Evolutionary conservation across 305 asterid genomes (phyloP).

Genomic region (Solanum hybrid): DNA sequence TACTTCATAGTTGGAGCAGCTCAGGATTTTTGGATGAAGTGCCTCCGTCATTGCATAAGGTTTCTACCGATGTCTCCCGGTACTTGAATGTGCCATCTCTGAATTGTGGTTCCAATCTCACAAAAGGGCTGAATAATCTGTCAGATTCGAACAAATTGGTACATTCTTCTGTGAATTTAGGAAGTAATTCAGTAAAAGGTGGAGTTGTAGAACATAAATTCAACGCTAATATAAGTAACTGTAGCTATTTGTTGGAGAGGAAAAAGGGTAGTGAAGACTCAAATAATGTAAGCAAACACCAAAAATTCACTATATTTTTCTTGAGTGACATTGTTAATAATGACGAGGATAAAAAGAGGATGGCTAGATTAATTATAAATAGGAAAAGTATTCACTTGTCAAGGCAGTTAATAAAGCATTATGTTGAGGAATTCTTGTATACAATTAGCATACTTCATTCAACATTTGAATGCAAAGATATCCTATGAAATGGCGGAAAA

Average conservation of each 20-base stretch:
- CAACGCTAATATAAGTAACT: background rate
- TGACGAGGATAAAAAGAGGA: too few species aligned
- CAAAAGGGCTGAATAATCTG: background rate
- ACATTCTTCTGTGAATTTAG: background rate
- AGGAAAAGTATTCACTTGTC: background rate
- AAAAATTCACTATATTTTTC: background rate
- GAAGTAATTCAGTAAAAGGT: background rate
- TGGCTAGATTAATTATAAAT: background rate
- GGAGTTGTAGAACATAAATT: background rate
- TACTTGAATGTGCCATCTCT: background rate
- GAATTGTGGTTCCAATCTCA: background rate
- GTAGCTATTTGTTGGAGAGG: background rate
- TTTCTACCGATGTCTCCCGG: background rate
- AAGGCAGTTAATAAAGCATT: background rate
- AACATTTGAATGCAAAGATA: background rate
- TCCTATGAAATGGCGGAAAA: background rate
- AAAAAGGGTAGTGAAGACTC: background rate
- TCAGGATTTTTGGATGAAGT: background rate
- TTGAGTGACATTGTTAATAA: background rate
- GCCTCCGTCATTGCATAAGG: background rate
- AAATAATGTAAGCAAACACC: background rate
- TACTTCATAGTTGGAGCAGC: background rate
- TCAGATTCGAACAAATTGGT: background rate
- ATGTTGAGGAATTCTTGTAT: background rate
- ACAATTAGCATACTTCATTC: background rate